Percentiles rank a stretch among this genome's conserved stretches.
Evolutionary conservation across 441 rosid species (phyloP).

Genomic region (Raphanus hybrid): DNA sequence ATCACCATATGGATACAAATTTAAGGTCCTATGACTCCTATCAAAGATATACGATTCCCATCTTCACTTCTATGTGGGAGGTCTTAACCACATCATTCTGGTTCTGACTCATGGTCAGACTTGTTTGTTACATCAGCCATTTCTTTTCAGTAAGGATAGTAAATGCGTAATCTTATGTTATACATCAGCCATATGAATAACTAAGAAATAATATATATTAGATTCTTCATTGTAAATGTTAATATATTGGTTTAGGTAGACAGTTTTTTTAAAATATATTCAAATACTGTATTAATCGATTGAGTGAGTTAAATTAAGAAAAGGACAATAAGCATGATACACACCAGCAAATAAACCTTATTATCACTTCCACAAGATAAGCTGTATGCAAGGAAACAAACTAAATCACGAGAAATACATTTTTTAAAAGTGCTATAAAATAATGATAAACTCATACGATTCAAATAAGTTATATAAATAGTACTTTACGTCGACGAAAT

Average conservation of each 20-base stretch:
- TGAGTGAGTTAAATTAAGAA: background rate
- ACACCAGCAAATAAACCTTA: conserved; percentile 22
- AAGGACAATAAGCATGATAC: conserved; percentile 34
- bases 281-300: background rate
- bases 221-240: background rate
- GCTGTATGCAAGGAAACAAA: conserved; percentile 43
- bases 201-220: background rate
- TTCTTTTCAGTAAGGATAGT: background rate
- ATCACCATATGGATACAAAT: too few relatives aligned
- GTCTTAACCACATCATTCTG: background rate
- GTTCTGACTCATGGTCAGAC: background rate
- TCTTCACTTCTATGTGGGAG: background rate
- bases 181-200: background rate
- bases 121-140: background rate
- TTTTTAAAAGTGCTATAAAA: conserved; percentile 14
- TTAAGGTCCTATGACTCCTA: too few relatives aligned
- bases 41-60: background rate
- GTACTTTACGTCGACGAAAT: conserved; percentile 4
- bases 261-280: background rate
- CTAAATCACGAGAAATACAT: conserved; percentile 39
- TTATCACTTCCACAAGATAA: conserved; percentile 27
- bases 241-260: background rate
- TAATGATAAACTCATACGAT: conserved; percentile 3
- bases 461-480: conserved; percentile 10
- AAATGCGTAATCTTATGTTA: background rate